Evolutionary conservation across 139 green algal genomes (phyloP).

Genomic region (Picocystis salinarum): DNA sequence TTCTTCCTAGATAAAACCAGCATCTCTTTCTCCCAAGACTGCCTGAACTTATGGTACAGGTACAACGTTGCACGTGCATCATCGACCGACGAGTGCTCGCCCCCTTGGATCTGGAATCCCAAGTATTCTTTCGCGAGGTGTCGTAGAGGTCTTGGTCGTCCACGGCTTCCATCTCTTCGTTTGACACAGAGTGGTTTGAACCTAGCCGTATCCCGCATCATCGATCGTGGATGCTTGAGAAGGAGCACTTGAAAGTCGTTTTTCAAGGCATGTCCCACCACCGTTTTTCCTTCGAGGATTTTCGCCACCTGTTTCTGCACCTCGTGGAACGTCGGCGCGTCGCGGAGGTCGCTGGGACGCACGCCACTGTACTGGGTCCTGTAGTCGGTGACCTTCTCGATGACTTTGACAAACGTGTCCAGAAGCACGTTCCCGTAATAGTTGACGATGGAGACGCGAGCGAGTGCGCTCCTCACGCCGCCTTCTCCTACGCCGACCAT

Average conservation of each 20-base stretch:
- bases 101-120: conserved; percentile 39
- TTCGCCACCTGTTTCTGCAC: conserved; percentile 31
- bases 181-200: conserved; percentile 9
- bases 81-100: conserved; percentile 34
- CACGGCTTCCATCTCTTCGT: background rate
- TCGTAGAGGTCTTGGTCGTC: conserved; percentile 21
- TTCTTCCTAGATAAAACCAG: no score
- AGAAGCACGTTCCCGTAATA: conserved; percentile 47
- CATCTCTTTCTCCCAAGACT: no score
- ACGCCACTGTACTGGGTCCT: conserved; percentile 29
- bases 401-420: conserved; percentile 43
- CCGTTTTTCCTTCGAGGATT: conserved; percentile 37
- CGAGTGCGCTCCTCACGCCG: conserved; percentile 36
- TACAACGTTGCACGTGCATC: background rate
- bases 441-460: conserved; percentile 61
- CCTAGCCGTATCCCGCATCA: conserved; percentile 44
- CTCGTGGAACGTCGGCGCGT: conserved; percentile 22
- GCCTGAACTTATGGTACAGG: no score
- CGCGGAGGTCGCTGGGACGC: conserved; percentile 25
- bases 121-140: conserved; percentile 40
- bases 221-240: conserved; percentile 47
- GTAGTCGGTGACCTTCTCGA: conserved; percentile 63
- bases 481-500: conserved; percentile 75
- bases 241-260: conserved; percentile 72
- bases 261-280: conserved; percentile 68